Evolutionary conservation across 345 rosid genomes (phyloP).

Genomic region (Carallia pectinifolia): DNA sequence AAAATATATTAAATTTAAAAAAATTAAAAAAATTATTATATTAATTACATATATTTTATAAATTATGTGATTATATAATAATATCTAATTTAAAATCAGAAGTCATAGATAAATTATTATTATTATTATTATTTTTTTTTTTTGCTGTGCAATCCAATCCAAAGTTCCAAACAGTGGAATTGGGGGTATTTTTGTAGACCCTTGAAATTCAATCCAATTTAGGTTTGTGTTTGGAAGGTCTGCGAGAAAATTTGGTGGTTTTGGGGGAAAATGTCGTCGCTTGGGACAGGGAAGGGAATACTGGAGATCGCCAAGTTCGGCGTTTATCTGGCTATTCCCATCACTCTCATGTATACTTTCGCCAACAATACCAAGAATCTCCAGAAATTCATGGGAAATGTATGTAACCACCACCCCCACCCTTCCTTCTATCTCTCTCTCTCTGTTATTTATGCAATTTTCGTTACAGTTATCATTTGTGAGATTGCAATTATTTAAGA

Average conservation of each 20-base stretch:
- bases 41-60: no score
- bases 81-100: no score
- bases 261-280: slow-evolving; percentile 47
- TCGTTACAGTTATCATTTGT: neutral
- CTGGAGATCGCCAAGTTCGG: slow-evolving; percentile 86
- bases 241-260: neutral
- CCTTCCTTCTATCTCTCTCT: neutral
- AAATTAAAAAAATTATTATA: no score
- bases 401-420: slow-evolving; percentile 23
- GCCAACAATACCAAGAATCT: slow-evolving; percentile 77
- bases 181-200: no score
- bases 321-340: slow-evolving; percentile 61
- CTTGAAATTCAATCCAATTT: no score
- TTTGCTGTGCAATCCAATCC: neutral
- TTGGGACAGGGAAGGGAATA: slow-evolving; percentile 74
- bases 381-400: slow-evolving; percentile 84
- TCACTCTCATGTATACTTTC: slow-evolving; percentile 74
- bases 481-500: no score
- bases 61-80: no score
- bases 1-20: no score
- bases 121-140: neutral
- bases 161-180: no score
- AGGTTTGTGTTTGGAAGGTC: neutral
- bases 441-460: neutral
- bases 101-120: no score